phyloP scores from a whole-genome alignment of 2,329 filamentous ascomycete genomes.

The Scedosporium minutisporum region DNA sequence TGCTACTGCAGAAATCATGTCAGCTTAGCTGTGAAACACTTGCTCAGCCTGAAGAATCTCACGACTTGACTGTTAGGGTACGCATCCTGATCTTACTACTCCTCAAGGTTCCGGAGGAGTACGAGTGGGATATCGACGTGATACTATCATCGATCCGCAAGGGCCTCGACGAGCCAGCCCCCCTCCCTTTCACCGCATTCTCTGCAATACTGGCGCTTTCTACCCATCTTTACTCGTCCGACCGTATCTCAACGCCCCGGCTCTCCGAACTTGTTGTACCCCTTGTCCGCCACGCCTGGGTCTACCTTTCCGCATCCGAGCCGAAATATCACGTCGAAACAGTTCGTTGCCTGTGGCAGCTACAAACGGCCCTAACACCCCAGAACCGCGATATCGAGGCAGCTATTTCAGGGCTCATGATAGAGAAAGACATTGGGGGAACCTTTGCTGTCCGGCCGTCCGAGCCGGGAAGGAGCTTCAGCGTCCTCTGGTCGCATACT shows the following conservation, averaged over 20 bases:
- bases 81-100: constrained; percentile 50
- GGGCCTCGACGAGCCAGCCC: constrained; percentile 28
- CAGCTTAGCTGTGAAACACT: constrained; percentile 40
- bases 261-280: constrained; percentile 55
- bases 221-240: constrained; percentile 44
- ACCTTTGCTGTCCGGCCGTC: constrained; percentile 38
- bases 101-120: constrained; percentile 36
- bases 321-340: constrained; percentile 95
- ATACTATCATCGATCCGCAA: constrained; percentile 41
- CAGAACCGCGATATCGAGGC: constrained; percentile 70
- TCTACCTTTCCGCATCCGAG: constrained; percentile 66
- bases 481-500: constrained; percentile 74
- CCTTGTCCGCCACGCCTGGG: constrained; percentile 68
- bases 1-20: constrained; percentile 53
- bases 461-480: constrained; percentile 60
- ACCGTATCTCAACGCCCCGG: constrained; percentile 40
- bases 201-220: constrained; percentile 49
- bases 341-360: constrained; percentile 73
- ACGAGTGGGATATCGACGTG: constrained; percentile 32
- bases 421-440: constrained; percentile 39
- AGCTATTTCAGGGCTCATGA: constrained; percentile 60
- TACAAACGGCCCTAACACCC: constrained; percentile 63
- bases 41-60: constrained; percentile 26
- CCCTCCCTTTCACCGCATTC: constrained; percentile 43
- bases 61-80: constrained; percentile 46